These are phyloP conservation scores for Sclerotinia spermophila DNA, from an alignment of 2,329 filamentous ascomycete species.

Conservation along the genomic window DNA sequence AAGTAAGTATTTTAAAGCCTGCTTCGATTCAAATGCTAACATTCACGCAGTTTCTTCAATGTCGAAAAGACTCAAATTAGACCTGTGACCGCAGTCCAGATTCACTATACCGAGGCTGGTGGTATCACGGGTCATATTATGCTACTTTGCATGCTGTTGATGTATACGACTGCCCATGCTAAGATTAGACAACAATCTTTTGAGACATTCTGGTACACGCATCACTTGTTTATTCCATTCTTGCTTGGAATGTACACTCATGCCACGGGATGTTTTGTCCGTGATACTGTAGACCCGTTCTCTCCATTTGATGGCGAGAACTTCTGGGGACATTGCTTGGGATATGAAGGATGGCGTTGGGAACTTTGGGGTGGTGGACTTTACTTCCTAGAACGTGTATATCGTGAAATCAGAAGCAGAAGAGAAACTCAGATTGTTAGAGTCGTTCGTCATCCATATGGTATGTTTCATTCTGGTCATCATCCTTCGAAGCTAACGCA, in stretches of 20 bases:
- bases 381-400: conserved; percentile 84
- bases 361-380: conserved; percentile 81
- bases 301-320: conserved; percentile 79
- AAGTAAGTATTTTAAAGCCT: conserved; percentile 58
- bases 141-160: conserved; percentile 97
- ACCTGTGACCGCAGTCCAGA: conserved; percentile 75
- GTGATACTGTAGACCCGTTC: conserved; percentile 66
- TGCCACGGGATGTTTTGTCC: conserved; percentile 92
- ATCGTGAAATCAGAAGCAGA: conserved; percentile 81
- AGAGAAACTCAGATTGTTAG: conserved; percentile 86
- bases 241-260: conserved; percentile 92
- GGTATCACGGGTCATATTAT: conserved; percentile 96
- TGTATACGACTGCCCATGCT: conserved; percentile 93
- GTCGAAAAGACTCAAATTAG: conserved; percentile 83
- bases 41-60: conserved; percentile 73
- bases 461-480: conserved; percentile 41
- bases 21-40: conserved; percentile 20
- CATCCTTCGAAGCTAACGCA: conserved; percentile 33
- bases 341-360: conserved; percentile 97
- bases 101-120: conserved; percentile 85
- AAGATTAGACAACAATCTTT: conserved; percentile 95
- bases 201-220: conserved; percentile 99
- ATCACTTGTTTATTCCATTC: conserved; percentile 98
- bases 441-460: conserved; percentile 93
- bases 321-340: conserved; percentile 92